These are phyloP conservation scores for Penicillium silybi DNA, from an alignment of 495 filamentous ascomycete species.

Conservation along the genomic window DNA sequence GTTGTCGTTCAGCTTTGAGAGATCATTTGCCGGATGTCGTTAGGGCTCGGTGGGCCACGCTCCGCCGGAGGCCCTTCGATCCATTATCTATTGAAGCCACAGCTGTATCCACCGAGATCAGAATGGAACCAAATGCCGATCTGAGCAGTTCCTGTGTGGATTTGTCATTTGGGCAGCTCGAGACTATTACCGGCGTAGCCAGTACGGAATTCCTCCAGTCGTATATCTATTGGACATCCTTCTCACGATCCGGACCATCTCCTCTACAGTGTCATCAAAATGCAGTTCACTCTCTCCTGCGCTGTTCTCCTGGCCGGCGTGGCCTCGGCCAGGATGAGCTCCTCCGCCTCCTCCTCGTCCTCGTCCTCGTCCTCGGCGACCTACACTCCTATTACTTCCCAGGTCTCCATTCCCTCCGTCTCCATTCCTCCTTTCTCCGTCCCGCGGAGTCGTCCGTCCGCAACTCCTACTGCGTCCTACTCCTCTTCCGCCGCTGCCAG, in stretches of 20 bases:
- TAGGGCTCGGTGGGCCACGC: background rate
- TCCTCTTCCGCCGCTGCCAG: background rate
- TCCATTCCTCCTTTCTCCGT: background rate
- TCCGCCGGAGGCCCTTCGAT: background rate
- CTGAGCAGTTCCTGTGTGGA: background rate
- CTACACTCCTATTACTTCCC: background rate
- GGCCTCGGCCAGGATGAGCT: background rate
- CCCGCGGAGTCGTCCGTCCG: background rate
- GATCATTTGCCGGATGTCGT: background rate
- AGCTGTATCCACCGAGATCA: background rate
- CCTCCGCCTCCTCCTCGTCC: background rate
- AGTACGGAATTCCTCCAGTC: background rate
- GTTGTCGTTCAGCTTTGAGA: background rate
- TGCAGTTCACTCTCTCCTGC: conserved; percentile 4
- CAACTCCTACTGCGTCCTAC: background rate
- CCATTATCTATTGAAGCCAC: background rate
- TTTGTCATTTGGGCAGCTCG: background rate
- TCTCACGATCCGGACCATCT: background rate
- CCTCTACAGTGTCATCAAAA: conserved; percentile 12
- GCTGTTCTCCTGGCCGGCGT: conserved; percentile 1
- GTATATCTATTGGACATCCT: background rate
- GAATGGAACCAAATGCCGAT: background rate
- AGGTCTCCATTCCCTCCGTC: background rate
- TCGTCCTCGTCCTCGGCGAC: background rate
- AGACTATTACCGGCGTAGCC: background rate